Base-by-base conservation (phyloP, 129 eudicot species). In the Artemisia annua region DNA sequence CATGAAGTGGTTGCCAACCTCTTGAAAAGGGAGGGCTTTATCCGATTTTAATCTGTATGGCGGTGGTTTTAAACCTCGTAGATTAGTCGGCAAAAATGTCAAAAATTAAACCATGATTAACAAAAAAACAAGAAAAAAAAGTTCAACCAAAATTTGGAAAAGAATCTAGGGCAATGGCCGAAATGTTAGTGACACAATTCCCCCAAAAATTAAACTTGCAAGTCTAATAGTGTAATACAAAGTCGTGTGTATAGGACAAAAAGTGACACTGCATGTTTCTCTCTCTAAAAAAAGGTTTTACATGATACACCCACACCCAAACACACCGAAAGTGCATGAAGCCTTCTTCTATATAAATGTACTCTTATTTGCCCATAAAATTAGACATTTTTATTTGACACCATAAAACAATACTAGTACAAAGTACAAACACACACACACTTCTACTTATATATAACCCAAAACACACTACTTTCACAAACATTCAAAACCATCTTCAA, bases 291-390 rank as follows among this genome's bases (percentile, higher is more conserved):
- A 15, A 19, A 62, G 22, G 7, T 5, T 51, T 48, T 11, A 35
- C 8, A 5, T 5, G 1, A 5, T 35, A 35, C 43, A 39, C 2
- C 10, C 59, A 43, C 65, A 39, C 70, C 12, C 76, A 70, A 50
- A 59, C 62, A 39, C 46, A 39, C 50, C 61, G 73, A 78, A 78
- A 64, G 73, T 24, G 65, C 82, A 62, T 78, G 69, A 72, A 71
- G 48, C 20, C 26, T 72, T 78, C 44, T 71, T 72, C 74, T 78
- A 78, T 62, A 49, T 73, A 28, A 71, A 44, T 39, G 4, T 2
- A 2, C 5, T 30, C 57, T 62, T 48, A 64, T 49, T 30, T 71
- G 6, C 3, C 62, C 51, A 16, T 78, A 43, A 53, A 67, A 64
- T n/a, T 48, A 17, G 54, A 71, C 82, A 78, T 48, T 28, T 73